phyloP scores from a whole-genome alignment of 2,329 filamentous ascomycete genomes.

The Trichothecium roseum region DNA sequence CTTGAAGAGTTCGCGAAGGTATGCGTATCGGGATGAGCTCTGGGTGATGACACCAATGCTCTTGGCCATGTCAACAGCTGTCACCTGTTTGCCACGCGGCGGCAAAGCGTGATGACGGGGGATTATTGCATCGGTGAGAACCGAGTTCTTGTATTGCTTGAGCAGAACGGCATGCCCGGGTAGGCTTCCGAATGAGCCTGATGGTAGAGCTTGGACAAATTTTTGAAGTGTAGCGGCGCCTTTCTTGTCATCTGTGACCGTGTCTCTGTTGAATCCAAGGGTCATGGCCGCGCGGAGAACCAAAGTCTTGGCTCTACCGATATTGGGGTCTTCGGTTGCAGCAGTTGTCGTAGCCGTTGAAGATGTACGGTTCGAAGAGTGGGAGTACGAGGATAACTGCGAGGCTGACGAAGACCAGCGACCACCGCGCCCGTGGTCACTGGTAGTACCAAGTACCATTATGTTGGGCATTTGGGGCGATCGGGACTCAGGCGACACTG shows the following conservation, averaged over 20 bases:
- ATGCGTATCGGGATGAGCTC: slow-evolving; percentile 58
- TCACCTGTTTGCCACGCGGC: slow-evolving; percentile 44
- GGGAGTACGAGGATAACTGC: slow-evolving; percentile 70
- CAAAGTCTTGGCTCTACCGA: slow-evolving; percentile 67
- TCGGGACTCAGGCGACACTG: slow-evolving; percentile 70
- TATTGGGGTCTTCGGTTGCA: slow-evolving; percentile 61
- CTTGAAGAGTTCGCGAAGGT: slow-evolving; percentile 71
- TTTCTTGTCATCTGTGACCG: slow-evolving; percentile 30
- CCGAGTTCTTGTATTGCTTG: slow-evolving; percentile 69
- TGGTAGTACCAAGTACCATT: slow-evolving; percentile 66
- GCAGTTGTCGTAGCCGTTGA: slow-evolving; percentile 65
- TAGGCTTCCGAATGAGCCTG: slow-evolving; percentile 67
- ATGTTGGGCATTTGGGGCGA: slow-evolving; percentile 76
- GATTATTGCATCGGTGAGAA: slow-evolving; percentile 58
- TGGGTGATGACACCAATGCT: slow-evolving; percentile 68
- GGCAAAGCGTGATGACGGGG: slow-evolving; percentile 31
- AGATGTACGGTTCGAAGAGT: slow-evolving; percentile 52
- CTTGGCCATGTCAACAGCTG: slow-evolving; percentile 67
- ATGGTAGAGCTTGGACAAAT: slow-evolving; percentile 67
- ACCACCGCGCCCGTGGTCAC: slow-evolving; percentile 47
- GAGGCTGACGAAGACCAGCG: slow-evolving; percentile 78
- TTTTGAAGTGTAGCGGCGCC: slow-evolving; percentile 50
- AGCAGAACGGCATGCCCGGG: slow-evolving; percentile 63
- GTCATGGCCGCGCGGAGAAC: slow-evolving; percentile 81
- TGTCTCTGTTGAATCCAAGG: slow-evolving; percentile 61